These are phyloP conservation scores for Lactifluus piperatus DNA, from an alignment of 768 basidiomycete genomes.

Conservation along the genomic window DNA sequence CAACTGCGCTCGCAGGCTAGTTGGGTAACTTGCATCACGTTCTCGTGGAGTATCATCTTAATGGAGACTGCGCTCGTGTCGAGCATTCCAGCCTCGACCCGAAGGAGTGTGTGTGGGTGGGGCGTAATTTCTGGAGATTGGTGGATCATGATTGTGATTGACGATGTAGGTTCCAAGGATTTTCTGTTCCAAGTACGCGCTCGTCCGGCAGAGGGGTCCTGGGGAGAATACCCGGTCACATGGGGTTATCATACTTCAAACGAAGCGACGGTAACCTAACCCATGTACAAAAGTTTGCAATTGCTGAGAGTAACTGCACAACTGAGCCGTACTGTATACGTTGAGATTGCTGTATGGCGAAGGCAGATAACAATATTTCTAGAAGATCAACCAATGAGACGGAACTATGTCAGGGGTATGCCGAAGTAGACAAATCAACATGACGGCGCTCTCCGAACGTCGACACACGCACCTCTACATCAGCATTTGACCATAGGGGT, in stretches of 20 bases:
- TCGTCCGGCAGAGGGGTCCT: conserved; percentile 27
- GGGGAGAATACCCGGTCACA: conserved; percentile 34
- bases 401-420: no score
- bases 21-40: neutral
- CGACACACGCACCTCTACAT: conserved; percentile 61
- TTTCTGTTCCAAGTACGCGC: conserved; percentile 27
- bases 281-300: neutral
- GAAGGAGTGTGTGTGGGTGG: conserved; percentile 21
- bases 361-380: conserved; percentile 86
- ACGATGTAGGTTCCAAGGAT: conserved; percentile 18
- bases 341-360: conserved; percentile 83
- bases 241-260: conserved; percentile 53
- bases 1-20: neutral
- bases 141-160: conserved; percentile 19
- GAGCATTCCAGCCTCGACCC: neutral
- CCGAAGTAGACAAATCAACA: no score
- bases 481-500: conserved; percentile 83
- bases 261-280: neutral
- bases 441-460: no score
- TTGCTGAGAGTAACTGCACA: conserved; percentile 51
- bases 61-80: neutral
- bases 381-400: neutral
- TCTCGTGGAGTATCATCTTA: neutral
- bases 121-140: conserved; percentile 9
- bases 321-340: conserved; percentile 71